phyloP scores from a whole-genome alignment of 306 rosid genomes.

The Elaeagnus macrophylla region DNA sequence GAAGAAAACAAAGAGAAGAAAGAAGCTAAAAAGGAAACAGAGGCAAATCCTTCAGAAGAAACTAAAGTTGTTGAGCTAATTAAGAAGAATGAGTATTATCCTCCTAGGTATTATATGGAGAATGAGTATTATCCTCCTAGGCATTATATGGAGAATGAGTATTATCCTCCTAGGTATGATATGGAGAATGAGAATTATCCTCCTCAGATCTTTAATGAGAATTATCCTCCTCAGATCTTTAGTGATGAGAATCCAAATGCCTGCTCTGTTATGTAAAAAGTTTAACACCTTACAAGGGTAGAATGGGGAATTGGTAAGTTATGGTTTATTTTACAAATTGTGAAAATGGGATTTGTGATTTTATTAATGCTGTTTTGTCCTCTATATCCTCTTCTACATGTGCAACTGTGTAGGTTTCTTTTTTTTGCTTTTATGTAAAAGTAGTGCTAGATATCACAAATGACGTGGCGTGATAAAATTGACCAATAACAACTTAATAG shows the following conservation, averaged over 20 bases:
- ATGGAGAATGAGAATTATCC: no score
- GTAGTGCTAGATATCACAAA: no score
- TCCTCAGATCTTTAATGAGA: conserved; percentile 76
- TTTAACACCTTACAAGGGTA: conserved; percentile 3
- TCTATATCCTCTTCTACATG: conserved; percentile 13
- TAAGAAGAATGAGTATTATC: conserved; percentile 37
- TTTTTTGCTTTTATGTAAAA: conserved; percentile 21
- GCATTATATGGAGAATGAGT: not conserved
- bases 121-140: not conserved
- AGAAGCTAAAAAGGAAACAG: no score
- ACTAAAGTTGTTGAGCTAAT: conserved; percentile 34
- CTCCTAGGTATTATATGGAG: conserved; percentile 40
- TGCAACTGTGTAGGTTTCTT: conserved; percentile 21
- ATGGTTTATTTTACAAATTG: not conserved
- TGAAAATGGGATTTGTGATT: not conserved
- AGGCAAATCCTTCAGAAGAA: no score
- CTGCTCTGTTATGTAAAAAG: conserved; percentile 40
- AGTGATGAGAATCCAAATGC: conserved; percentile 89
- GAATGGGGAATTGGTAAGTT: conserved; percentile 8
- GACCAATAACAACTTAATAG: no score
- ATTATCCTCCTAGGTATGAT: conserved; percentile 17
- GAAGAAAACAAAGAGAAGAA: conserved; percentile 5
- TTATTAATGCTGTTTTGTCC: not conserved
- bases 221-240: conserved; percentile 72
- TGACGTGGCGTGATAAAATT: no score